A percentile compares a stretch with the other conserved stretches of the same genome.
Evolutionary conservation across 345 rosid genomes (phyloP).

Genomic region (Brassica cretica): DNA sequence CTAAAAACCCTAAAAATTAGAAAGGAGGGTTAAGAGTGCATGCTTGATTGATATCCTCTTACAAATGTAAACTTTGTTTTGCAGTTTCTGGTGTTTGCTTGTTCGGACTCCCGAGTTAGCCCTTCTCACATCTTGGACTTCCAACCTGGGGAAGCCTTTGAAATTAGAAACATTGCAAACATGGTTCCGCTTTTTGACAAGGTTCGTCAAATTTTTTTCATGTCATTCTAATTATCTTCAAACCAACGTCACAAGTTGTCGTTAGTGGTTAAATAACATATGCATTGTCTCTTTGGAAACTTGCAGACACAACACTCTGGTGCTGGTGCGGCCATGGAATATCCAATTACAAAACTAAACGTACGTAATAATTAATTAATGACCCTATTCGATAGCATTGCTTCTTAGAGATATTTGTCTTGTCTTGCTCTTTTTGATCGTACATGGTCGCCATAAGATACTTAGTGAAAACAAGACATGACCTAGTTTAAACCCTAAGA

Average conservation of each 20-base stretch:
- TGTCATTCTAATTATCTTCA: background rate
- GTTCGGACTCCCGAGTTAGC: slow-evolving; percentile 95
- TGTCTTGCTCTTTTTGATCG: background rate
- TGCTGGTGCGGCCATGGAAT: slow-evolving; percentile 93
- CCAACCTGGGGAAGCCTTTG: slow-evolving; percentile 94
- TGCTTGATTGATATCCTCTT: background rate
- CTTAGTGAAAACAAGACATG: background rate
- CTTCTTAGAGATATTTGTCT: background rate
- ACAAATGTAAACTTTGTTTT: background rate
- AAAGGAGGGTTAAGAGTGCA: background rate
- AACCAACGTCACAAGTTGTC: background rate
- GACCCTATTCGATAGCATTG: background rate
- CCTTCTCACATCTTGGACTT: slow-evolving; percentile 87
- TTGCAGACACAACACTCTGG: slow-evolving; percentile 70
- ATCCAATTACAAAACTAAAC: slow-evolving; percentile 84
- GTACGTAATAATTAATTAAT: slow-evolving; percentile 40
- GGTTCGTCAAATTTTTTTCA: slow-evolving; percentile 40
- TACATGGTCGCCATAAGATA: background rate
- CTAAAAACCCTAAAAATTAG: background rate
- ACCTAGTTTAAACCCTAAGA: background rate
- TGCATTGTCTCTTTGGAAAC: slow-evolving; percentile 13
- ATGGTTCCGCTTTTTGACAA: slow-evolving; percentile 83
- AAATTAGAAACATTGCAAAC: slow-evolving; percentile 94
- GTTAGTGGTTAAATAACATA: background rate
- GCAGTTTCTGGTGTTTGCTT: slow-evolving; percentile 80